Base-by-base conservation (phyloP, 1,139 yeast species). In the Hemisphaericaspora xylofermentans region DNA sequence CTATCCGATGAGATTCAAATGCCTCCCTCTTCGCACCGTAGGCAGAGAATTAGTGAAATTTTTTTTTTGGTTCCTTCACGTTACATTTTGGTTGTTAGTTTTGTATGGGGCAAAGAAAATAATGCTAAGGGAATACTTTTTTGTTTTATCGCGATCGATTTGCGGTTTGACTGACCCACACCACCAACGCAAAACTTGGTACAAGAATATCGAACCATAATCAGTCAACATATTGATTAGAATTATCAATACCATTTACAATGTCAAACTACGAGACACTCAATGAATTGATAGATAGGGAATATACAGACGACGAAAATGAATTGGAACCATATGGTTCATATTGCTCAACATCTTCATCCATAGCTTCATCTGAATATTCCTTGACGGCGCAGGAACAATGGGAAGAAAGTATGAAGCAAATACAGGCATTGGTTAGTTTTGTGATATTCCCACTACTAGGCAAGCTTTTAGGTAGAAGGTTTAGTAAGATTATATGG, bases 351-450 rank as follows among this genome's bases (percentile, higher is more conserved):
- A 16, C 21, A 8, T 29, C 33, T 45, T 52, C 25, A 52, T 51
- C 24, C 43, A 47, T 24, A 49, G 49, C 9, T 35, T 49, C 49
- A 27, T 51, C 45, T 38, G 45, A 49, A 14, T 50, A 48, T 32
- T 56, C 52, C 18, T 46, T 62, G 33, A 46, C 60, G 3, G 87
- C 88, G 1, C 89, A 85, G 56, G 74, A 78, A 48, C 89, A 86
- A 52, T 86, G 94, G 94, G 93, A 86, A 41, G 91, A 84, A 53
- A 82, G 87, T 38, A 54, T 86, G 44, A 65, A 68, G 34, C 93
- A 85, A 55, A 58, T 87, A 38, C 75, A 75, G 33, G 74, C 72
- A 10, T 66, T 87, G 33, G 60, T 83, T 16, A 74, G 76, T 40
- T 64, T 79, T 45, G 78, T 86, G 13, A 54, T 86, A 35, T 67